Evolutionary conservation across 768 basidiomycete species (phyloP).

Genomic region (Lactarius vividus): DNA sequence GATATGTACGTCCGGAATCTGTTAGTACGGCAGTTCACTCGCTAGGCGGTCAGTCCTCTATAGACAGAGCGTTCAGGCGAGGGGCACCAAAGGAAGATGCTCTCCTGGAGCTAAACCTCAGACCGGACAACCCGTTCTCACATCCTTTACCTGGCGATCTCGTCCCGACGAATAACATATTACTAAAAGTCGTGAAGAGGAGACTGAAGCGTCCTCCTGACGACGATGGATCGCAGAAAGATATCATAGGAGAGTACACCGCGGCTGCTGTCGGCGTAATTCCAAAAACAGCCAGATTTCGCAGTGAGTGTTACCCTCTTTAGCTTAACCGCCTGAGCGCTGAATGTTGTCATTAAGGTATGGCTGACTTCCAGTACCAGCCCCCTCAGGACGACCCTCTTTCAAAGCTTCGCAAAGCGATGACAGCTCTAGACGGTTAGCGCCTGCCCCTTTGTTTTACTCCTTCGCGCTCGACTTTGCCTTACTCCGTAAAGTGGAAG

Average conservation of each 20-base stretch:
- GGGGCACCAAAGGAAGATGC: constrained; percentile 59
- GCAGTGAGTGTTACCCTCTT: constrained; percentile 54
- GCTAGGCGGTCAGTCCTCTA: constrained; percentile 64
- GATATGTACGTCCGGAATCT: constrained; percentile 67
- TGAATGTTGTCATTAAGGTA: constrained; percentile 48
- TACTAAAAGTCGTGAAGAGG: constrained; percentile 79
- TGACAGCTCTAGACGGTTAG: constrained; percentile 83
- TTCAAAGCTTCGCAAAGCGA: constrained; percentile 62
- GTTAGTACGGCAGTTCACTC: constrained; percentile 59
- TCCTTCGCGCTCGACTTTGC: not conserved
- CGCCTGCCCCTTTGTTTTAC: not conserved
- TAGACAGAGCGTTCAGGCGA: constrained; percentile 78
- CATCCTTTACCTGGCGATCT: constrained; percentile 85
- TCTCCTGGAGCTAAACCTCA: constrained; percentile 72
- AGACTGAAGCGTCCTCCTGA: constrained; percentile 45
- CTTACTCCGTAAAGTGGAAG: constrained; percentile 52
- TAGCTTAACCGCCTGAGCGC: not conserved
- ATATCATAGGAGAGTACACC: constrained; percentile 63
- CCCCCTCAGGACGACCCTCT: constrained; percentile 72
- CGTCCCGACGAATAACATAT: constrained; percentile 71
- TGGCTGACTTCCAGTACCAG: constrained; percentile 92
- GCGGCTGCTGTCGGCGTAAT: constrained; percentile 70
- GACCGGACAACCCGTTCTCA: constrained; percentile 70
- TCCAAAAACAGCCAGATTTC: constrained; percentile 83
- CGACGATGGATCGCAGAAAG: constrained; percentile 26